These are phyloP conservation scores for Fallopia convolvulus DNA, from an alignment of 148 eudicot genomes.

Conservation along the genomic window DNA sequence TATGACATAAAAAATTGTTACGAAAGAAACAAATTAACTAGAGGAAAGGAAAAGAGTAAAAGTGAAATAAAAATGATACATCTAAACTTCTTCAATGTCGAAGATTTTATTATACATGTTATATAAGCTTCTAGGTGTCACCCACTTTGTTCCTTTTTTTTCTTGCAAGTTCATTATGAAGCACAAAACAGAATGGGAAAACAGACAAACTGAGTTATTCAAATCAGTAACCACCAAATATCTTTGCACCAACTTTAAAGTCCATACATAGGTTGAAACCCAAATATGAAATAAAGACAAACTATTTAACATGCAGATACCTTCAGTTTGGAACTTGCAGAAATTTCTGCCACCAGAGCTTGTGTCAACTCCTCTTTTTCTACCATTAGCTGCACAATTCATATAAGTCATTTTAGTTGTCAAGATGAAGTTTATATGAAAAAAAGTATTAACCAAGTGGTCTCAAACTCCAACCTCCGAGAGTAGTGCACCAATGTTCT, in stretches of 20 bases:
- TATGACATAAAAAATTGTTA: slow-evolving; percentile 12
- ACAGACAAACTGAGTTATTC: neutral
- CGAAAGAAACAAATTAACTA: neutral
- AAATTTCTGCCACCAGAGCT: slow-evolving; percentile 57
- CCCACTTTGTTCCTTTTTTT: no score
- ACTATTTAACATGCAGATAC: slow-evolving; percentile 25
- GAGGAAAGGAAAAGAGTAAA: neutral
- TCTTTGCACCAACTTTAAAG: neutral
- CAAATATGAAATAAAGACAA: neutral
- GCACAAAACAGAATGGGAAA: neutral
- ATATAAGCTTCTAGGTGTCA: neutral
- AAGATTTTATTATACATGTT: neutral
- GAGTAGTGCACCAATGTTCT: slow-evolving; percentile 64
- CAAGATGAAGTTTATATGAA: neutral
- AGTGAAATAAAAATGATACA: neutral
- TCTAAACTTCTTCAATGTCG: neutral
- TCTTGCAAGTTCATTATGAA: no score
- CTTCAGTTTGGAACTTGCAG: slow-evolving; percentile 63
- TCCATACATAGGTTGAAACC: neutral
- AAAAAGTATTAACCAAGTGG: neutral
- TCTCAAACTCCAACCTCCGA: slow-evolving; percentile 52
- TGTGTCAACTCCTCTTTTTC: slow-evolving; percentile 77
- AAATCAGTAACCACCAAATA: neutral
- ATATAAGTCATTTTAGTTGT: neutral
- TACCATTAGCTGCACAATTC: slow-evolving; percentile 48